These are phyloP conservation scores for Lodderomyces pseudojiufengensis DNA, from an alignment of 1,139 yeast genomes.

Conservation along the genomic window DNA sequence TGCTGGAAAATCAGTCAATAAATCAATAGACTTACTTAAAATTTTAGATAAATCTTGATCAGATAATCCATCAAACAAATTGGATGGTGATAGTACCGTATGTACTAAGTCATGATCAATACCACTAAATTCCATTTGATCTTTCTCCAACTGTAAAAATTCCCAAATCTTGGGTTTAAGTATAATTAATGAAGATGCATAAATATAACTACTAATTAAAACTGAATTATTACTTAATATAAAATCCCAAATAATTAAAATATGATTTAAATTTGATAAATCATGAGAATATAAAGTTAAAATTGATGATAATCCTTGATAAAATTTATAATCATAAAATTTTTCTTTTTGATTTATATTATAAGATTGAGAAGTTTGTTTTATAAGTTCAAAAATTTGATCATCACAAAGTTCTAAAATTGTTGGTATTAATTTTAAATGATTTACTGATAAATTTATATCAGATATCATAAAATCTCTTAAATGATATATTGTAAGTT, in stretches of 20 bases:
- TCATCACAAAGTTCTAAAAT: slow-evolving; percentile 51
- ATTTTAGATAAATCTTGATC: slow-evolving; percentile 36
- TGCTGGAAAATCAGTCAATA: slow-evolving; percentile 28
- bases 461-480: slow-evolving; percentile 84
- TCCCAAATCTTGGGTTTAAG: slow-evolving; percentile 40
- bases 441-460: slow-evolving; percentile 62
- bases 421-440: slow-evolving; percentile 62
- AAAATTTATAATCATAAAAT: slow-evolving; percentile 45
- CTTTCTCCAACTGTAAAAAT: slow-evolving; percentile 16
- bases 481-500: slow-evolving; percentile 57
- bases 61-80: slow-evolving; percentile 25
- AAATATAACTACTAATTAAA: slow-evolving; percentile 49
- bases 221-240: slow-evolving; percentile 48
- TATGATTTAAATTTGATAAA: slow-evolving; percentile 43
- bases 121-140: slow-evolving; percentile 14
- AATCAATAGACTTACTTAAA: slow-evolving; percentile 29
- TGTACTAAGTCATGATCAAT: slow-evolving; percentile 47
- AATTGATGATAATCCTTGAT: slow-evolving; percentile 66
- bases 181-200: slow-evolving; percentile 47
- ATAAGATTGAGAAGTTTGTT: slow-evolving; percentile 31
- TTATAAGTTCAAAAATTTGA: slow-evolving; percentile 47
- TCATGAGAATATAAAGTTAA: slow-evolving; percentile 82
- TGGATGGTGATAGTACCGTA: slow-evolving; percentile 33
- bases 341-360: slow-evolving; percentile 23
- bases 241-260: slow-evolving; percentile 61